phyloP scores from a whole-genome alignment of 345 rosid species.

The Corymbia maculata region DNA sequence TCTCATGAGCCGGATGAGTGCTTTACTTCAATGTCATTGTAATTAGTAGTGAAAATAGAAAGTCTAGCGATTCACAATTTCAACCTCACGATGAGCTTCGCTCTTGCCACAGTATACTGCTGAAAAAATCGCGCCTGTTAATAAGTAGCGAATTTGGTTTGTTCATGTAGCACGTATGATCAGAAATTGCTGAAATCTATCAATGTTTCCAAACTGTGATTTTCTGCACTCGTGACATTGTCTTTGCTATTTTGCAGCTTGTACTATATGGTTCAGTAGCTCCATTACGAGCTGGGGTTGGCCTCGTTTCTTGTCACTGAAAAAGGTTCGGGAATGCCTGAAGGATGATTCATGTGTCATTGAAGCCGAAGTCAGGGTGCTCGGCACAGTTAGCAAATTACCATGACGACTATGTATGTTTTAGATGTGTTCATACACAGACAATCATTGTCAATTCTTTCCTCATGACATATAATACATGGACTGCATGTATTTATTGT shows the following conservation, averaged over 20 bases:
- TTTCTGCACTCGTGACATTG: background rate
- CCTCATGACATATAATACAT: background rate
- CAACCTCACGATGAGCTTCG: background rate
- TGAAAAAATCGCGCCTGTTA: background rate
- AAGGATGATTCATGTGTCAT: background rate
- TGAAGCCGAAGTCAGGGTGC: background rate
- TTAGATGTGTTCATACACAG: background rate
- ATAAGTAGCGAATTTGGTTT: background rate
- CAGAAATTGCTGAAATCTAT: background rate
- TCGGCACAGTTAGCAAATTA: background rate
- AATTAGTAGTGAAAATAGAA: background rate
- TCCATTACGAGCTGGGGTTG: background rate
- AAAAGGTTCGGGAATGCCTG: background rate
- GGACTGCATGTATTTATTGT: rapidly evolving
- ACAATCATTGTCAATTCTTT: too few species aligned
- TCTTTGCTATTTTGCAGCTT: background rate
- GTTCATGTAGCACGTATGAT: background rate
- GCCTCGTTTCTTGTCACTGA: background rate
- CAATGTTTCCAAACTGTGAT: background rate
- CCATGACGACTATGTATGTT: background rate
- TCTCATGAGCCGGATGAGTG: rapidly evolving
- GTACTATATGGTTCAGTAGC: background rate
- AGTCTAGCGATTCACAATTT: background rate
- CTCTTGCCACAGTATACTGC: background rate
- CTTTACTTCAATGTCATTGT: background rate